These are phyloP conservation scores for Stromatinia cepivora DNA, from an alignment of 2,329 filamentous ascomycete genomes.

Conservation along the genomic window DNA sequence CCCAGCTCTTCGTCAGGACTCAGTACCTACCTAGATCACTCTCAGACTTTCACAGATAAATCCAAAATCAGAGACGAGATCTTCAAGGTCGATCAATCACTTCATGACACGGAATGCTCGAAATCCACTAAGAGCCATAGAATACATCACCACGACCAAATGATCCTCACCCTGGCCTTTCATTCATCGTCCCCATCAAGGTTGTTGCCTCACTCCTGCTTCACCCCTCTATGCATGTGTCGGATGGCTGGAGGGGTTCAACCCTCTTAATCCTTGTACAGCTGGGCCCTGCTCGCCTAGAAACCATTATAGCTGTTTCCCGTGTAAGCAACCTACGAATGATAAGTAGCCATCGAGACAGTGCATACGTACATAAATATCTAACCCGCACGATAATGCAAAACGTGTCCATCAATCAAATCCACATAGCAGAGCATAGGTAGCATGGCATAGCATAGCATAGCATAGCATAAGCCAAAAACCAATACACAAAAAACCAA, in stretches of 20 bases:
- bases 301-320: neutral
- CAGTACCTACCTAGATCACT: neutral
- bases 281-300: neutral
- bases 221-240: slow-evolving; percentile 8
- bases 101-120: slow-evolving; percentile 5
- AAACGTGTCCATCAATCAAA: too few species aligned
- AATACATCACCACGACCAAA: neutral
- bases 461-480: too few species aligned
- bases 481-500: too few species aligned
- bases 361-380: neutral
- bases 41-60: neutral
- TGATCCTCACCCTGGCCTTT: neutral
- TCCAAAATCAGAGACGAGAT: slow-evolving; percentile 3
- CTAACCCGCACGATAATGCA: neutral
- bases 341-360: neutral
- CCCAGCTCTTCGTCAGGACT: neutral
- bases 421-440: neutral
- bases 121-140: neutral
- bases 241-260: slow-evolving; percentile 1
- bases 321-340: neutral
- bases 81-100: slow-evolving; percentile 16
- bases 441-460: too few species aligned
- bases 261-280: neutral
- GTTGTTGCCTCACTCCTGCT: neutral
- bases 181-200: neutral